Percentiles rank a stretch among this genome's conserved stretches.
phyloP scores from a whole-genome alignment of 1,284 basidiomycete genomes.

The Sanghuangporus sanghuang region DNA sequence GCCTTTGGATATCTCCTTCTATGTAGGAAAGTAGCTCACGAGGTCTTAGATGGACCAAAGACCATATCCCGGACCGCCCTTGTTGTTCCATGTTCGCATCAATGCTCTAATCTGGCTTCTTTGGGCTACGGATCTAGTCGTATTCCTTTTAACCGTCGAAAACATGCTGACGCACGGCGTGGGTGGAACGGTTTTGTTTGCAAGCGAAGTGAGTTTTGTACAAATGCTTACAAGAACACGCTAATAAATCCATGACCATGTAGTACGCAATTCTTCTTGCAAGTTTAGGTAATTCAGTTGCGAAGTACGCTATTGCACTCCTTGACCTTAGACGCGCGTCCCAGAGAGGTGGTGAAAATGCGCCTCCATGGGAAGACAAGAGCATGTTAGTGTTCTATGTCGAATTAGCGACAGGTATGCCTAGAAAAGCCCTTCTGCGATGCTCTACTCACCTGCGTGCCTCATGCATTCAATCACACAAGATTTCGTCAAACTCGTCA shows the following conservation, averaged over 20 bases:
- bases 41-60: constrained; percentile 90
- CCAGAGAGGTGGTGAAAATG: constrained; percentile 75
- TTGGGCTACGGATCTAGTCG: constrained; percentile 64
- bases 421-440: neutral
- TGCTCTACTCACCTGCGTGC: constrained; percentile 4
- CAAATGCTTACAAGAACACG: neutral
- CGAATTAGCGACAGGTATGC: constrained; percentile 82
- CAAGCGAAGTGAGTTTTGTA: constrained; percentile 72
- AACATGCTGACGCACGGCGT: constrained; percentile 76
- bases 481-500: constrained; percentile 93
- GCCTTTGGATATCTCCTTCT: neutral
- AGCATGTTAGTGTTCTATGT: constrained; percentile 97
- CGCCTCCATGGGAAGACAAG: constrained; percentile 95
- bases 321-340: constrained; percentile 79
- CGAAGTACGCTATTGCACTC: constrained; percentile 83
- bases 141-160: constrained; percentile 76
- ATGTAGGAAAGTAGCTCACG: neutral
- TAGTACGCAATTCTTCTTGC: constrained; percentile 91
- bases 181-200: constrained; percentile 90
- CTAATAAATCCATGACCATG: constrained; percentile 12
- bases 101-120: constrained; percentile 64
- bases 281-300: constrained; percentile 70
- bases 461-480: constrained; percentile 4
- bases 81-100: constrained; percentile 84
- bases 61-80: constrained; percentile 78